These are phyloP conservation scores for Erigeron canadensis DNA, from an alignment of 129 eudicot genomes.

Conservation along the genomic window DNA sequence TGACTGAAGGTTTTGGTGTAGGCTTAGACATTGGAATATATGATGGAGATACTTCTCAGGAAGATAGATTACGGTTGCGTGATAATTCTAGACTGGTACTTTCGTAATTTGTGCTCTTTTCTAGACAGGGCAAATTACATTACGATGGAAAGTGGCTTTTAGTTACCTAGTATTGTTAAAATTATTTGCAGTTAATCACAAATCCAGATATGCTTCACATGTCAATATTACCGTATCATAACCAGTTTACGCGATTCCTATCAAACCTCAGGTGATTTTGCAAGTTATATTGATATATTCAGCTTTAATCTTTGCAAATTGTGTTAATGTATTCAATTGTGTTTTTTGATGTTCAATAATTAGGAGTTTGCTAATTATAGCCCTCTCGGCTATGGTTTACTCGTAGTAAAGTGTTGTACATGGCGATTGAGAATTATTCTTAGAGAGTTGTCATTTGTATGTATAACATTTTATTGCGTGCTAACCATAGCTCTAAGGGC, in stretches of 20 bases:
- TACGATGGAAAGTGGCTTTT: constrained; percentile 22
- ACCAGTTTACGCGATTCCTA: constrained; percentile 62
- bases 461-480: too few species aligned
- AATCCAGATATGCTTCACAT: constrained; percentile 97
- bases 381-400: too few species aligned
- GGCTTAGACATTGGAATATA: constrained; percentile 69
- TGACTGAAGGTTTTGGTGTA: constrained; percentile 51
- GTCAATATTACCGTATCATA: constrained; percentile 84
- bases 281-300: constrained; percentile 9
- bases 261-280: constrained; percentile 74
- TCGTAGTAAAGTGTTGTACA: too few species aligned
- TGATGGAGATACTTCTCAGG: constrained; percentile 91
- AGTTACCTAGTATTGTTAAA: constrained; percentile 22
- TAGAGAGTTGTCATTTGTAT: too few species aligned
- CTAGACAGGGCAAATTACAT: not conserved
- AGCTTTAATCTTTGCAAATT: not conserved
- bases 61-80: constrained; percentile 72
- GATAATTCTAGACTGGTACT: constrained; percentile 89
- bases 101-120: not conserved
- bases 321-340: not conserved
- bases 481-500: too few species aligned
- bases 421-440: too few species aligned
- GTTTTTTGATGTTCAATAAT: not conserved
- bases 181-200: constrained; percentile 71
- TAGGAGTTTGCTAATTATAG: too few species aligned